phyloP scores from a whole-genome alignment of 495 filamentous ascomycete species.

The Podospora sp. region DNA sequence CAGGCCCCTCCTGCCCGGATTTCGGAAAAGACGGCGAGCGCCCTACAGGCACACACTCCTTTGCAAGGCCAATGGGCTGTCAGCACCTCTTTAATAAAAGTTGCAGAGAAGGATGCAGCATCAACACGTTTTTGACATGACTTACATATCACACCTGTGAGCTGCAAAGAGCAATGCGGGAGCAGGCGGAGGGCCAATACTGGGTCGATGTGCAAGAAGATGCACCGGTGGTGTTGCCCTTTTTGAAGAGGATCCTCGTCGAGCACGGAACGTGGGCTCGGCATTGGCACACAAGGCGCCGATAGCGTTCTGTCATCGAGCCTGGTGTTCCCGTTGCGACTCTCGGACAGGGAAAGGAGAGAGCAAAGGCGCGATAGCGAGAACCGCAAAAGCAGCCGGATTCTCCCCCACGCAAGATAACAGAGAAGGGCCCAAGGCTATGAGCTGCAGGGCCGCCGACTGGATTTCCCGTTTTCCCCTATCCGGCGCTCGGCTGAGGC shows the following conservation, averaged over 20 bases:
- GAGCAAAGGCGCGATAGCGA: constrained; percentile 4
- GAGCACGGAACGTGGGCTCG: constrained; percentile 4
- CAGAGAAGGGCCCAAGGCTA: neutral
- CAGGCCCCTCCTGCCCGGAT: neutral
- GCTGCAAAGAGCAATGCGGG: constrained; percentile 1
- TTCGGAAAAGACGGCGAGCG: neutral
- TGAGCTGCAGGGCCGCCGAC: constrained; percentile 2
- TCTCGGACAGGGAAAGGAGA: constrained; percentile 5
- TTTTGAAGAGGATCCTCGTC: constrained; percentile 22
- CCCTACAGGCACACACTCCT: neutral
- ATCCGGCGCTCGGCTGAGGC: constrained; percentile 22
- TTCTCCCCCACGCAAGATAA: constrained; percentile 27
- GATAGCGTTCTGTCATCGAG: neutral
- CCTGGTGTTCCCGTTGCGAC: neutral
- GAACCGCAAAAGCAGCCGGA: neutral
- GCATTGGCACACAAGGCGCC: neutral
- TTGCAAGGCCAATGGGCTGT: neutral
- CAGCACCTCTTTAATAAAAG: neutral
- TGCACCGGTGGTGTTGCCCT: neutral
- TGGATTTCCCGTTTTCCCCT: constrained; percentile 27
- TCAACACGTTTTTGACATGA: constrained; percentile 18
- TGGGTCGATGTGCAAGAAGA: neutral
- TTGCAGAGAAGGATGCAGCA: constrained; percentile 9
- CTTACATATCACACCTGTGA: constrained; percentile 16
- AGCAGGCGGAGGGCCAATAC: constrained; percentile 12